These are phyloP conservation scores for Fusarium verticillioides DNA, from an alignment of 2,329 filamentous ascomycete species.

Conservation along the genomic window DNA sequence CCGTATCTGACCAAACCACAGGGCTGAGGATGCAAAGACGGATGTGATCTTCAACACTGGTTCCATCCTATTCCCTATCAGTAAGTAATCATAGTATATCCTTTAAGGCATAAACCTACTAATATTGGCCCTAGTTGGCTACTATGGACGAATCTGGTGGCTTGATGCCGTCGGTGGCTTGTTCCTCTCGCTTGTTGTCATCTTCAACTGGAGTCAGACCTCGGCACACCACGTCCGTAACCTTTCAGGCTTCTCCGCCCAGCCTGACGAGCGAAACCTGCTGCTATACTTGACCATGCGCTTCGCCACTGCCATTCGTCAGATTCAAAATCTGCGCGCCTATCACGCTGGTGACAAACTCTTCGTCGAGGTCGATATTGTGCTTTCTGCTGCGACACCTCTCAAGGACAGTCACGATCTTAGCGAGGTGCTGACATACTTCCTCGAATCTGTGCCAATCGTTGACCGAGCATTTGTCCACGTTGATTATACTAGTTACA, in stretches of 20 bases:
- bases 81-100: slow-evolving; percentile 51
- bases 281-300: slow-evolving; percentile 93
- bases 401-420: slow-evolving; percentile 86
- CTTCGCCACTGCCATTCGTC: slow-evolving; percentile 86
- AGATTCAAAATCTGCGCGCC: slow-evolving; percentile 85
- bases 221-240: slow-evolving; percentile 83
- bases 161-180: slow-evolving; percentile 83
- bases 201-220: slow-evolving; percentile 81
- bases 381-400: slow-evolving; percentile 79
- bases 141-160: slow-evolving; percentile 83
- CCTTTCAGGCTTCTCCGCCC: slow-evolving; percentile 80
- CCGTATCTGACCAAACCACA: slow-evolving; percentile 36
- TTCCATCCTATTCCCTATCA: slow-evolving; percentile 85
- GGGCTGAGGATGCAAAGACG: slow-evolving; percentile 66
- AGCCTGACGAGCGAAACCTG: slow-evolving; percentile 84
- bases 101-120: slow-evolving; percentile 22
- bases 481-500: slow-evolving; percentile 71
- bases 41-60: slow-evolving; percentile 93
- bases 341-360: slow-evolving; percentile 89
- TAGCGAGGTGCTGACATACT: slow-evolving; percentile 81
- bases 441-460: slow-evolving; percentile 83
- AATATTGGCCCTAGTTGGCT: slow-evolving; percentile 65
- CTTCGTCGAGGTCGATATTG: slow-evolving; percentile 84
- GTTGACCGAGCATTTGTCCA: slow-evolving; percentile 80
- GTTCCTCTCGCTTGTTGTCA: slow-evolving; percentile 80